phyloP scores from a whole-genome alignment of 78 protist genomes.

The Cavenderia fasciculata region DNA sequence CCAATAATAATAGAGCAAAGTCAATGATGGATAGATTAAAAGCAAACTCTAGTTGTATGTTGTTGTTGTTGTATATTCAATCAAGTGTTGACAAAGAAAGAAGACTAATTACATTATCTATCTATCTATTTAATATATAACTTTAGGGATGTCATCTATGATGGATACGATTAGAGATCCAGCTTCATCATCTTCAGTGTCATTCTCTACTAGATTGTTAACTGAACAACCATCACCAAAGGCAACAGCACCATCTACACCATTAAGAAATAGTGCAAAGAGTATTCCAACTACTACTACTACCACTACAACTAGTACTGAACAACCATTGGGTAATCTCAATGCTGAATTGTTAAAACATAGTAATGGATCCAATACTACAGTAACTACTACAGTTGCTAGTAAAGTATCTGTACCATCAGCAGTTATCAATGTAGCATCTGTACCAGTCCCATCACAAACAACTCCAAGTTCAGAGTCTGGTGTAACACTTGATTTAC shows the following conservation, averaged over 20 bases:
- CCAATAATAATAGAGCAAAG: no score
- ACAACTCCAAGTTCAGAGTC: no score
- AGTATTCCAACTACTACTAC: neutral
- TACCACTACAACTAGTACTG: neutral
- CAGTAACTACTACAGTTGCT: neutral
- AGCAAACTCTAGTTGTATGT: slow-evolving; percentile 20
- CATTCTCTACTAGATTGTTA: slow-evolving; percentile 12
- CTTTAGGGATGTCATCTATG: slow-evolving; percentile 12
- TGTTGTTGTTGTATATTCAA: neutral
- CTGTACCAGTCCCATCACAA: no score
- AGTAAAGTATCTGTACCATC: neutral
- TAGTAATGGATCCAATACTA: no score
- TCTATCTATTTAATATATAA: neutral
- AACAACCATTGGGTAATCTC: no score
- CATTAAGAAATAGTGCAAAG: neutral
- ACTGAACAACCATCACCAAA: neutral
- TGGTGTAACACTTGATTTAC: no score
- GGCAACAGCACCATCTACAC: neutral
- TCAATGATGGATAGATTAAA: no score
- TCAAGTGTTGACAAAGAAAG: no score
- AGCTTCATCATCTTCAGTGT: slow-evolving; percentile 4
- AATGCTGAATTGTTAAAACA: no score
- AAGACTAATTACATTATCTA: neutral
- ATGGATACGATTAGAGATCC: slow-evolving; percentile 12
- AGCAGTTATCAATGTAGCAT: no score